Evolutionary conservation across 164 flowering plant genomes (phyloP).

Genomic region (Warburgia ugandensis): DNA sequence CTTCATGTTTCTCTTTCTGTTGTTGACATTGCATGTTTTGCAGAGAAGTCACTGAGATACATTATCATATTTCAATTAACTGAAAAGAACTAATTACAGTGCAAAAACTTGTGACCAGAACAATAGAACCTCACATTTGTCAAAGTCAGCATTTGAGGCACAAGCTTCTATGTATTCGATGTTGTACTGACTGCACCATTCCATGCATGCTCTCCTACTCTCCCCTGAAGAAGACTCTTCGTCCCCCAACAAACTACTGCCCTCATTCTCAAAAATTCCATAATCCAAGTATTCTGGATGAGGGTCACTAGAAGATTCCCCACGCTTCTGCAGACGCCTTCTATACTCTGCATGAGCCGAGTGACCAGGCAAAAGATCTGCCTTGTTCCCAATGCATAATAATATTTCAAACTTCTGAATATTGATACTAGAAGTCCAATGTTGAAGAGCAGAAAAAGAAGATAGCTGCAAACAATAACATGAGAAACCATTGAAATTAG

Average conservation of each 20-base stretch:
- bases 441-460: slow-evolving; percentile 52
- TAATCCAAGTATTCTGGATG: slow-evolving; percentile 36
- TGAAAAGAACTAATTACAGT: too few relatives aligned
- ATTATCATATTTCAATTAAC: too few relatives aligned
- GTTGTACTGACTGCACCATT: slow-evolving; percentile 71
- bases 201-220: slow-evolving; percentile 52
- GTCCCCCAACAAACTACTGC: slow-evolving; percentile 64
- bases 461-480: slow-evolving; percentile 40
- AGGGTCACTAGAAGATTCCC: slow-evolving; percentile 29
- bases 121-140: slow-evolving; percentile 56
- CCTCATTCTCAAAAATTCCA: slow-evolving; percentile 76
- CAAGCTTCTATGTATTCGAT: slow-evolving; percentile 92
- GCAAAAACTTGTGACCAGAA: too few relatives aligned
- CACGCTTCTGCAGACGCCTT: slow-evolving; percentile 39
- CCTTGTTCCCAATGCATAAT: slow-evolving; percentile 91
- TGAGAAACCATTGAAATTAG: not conserved
- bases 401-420: slow-evolving; percentile 61
- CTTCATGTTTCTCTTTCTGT: too few relatives aligned
- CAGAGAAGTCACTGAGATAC: too few relatives aligned
- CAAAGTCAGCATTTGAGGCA: slow-evolving; percentile 85
- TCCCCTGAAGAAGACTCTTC: slow-evolving; percentile 53
- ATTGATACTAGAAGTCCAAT: slow-evolving; percentile 64
- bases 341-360: slow-evolving; percentile 77
- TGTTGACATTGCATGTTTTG: too few relatives aligned
- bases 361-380: slow-evolving; percentile 82